These are phyloP conservation scores for Plasmodium yoelii DNA, from an alignment of 169 alveolate species.

Conservation along the genomic window DNA sequence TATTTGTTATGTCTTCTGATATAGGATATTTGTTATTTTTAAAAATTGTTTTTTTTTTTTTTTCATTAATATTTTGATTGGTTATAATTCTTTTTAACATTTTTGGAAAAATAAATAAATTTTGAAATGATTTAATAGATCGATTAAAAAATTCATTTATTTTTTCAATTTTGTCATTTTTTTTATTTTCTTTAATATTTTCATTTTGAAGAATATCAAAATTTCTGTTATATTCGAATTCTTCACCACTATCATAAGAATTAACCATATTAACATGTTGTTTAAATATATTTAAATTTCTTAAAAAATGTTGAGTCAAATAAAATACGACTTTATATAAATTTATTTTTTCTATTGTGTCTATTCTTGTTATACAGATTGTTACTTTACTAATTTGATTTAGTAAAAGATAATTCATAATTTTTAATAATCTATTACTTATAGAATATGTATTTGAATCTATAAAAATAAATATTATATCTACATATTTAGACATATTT, in stretches of 20 bases:
- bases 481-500: constrained; percentile 62
- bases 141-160: constrained; percentile 23
- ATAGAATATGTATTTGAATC: constrained; percentile 54
- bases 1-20: neutral
- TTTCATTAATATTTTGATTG: neutral
- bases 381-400: constrained; percentile 58
- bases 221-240: too few species aligned
- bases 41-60: too few species aligned
- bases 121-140: constrained; percentile 55
- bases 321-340: constrained; percentile 51
- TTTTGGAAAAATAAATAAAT: constrained; percentile 33
- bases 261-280: neutral
- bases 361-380: constrained; percentile 55
- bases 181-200: neutral
- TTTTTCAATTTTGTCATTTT: neutral
- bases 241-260: neutral
- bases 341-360: constrained; percentile 19
- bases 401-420: constrained; percentile 46
- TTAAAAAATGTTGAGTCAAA: constrained; percentile 53
- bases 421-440: constrained; percentile 36
- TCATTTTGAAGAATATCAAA: neutral
- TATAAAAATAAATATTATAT: constrained; percentile 33
- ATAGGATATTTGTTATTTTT: neutral
- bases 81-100: constrained; percentile 11
- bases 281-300: constrained; percentile 43